These are phyloP conservation scores for Pyrenophora graminea DNA, from an alignment of 2,329 filamentous ascomycete species.

Conservation along the genomic window DNA sequence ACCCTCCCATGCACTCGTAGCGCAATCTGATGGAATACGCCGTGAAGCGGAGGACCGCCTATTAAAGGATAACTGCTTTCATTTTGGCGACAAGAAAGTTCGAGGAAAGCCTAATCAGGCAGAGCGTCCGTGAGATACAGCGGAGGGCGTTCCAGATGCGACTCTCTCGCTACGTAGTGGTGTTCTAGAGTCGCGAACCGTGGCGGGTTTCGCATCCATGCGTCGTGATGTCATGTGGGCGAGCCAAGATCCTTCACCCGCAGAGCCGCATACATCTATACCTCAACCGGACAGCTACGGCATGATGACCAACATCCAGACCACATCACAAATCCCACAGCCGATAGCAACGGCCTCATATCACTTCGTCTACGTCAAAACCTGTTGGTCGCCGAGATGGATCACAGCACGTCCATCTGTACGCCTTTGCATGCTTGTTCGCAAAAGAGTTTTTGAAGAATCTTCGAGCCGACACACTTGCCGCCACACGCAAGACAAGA, in stretches of 20 bases:
- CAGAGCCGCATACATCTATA: conserved; percentile 11
- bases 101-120: neutral
- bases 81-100: neutral
- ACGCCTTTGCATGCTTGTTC: too few species aligned
- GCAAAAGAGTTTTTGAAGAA: neutral
- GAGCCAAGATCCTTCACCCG: conserved; percentile 12
- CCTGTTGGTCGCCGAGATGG: neutral
- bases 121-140: neutral
- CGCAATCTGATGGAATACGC: too few species aligned
- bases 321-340: neutral
- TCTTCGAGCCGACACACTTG: neutral
- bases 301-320: neutral
- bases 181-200: conserved; percentile 5
- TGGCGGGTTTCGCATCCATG: conserved; percentile 2
- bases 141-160: neutral
- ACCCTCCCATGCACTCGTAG: neutral
- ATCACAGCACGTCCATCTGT: too few species aligned
- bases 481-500: neutral
- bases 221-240: conserved; percentile 6
- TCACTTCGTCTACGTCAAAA: neutral
- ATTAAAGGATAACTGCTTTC: too few species aligned
- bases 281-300: conserved; percentile 10
- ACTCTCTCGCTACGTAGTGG: neutral
- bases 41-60: too few species aligned
- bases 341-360: neutral